These are phyloP conservation scores for Thuja plicata DNA, from an alignment of 83 land plant genomes.

Conservation along the genomic window DNA sequence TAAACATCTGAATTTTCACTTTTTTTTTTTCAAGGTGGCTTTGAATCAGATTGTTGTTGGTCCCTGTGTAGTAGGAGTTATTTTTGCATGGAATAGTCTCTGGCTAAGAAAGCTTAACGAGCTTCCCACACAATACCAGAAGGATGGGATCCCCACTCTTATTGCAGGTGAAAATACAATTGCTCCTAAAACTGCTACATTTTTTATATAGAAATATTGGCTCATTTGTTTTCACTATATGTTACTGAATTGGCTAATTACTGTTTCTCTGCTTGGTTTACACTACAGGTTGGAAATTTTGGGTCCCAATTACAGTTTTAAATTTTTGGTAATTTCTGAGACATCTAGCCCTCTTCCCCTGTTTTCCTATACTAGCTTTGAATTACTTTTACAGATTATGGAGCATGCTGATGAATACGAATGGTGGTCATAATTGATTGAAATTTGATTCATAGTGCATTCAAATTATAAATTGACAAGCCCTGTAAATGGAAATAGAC, in stretches of 20 bases:
- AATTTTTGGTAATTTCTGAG: slow-evolving; percentile 65
- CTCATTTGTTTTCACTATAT: too few relatives aligned
- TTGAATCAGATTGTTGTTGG: slow-evolving; percentile 83
- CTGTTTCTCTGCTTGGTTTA: too few relatives aligned
- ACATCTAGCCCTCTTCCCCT: too few relatives aligned
- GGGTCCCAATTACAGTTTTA: slow-evolving; percentile 79
- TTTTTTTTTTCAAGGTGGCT: slow-evolving; percentile 43
- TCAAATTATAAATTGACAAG: too few relatives aligned
- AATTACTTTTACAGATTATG: too few relatives aligned
- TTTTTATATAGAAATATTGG: background rate
- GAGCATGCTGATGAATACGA: too few relatives aligned
- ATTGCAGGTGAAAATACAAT: slow-evolving; percentile 44
- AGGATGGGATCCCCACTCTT: slow-evolving; percentile 76
- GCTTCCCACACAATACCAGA: slow-evolving; percentile 69
- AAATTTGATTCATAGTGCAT: too few relatives aligned
- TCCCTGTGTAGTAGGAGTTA: slow-evolving; percentile 75
- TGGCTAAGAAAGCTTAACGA: slow-evolving; percentile 74
- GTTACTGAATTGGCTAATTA: too few relatives aligned
- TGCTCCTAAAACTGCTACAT: background rate
- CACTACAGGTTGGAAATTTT: slow-evolving; percentile 81
- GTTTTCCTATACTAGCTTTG: too few relatives aligned
- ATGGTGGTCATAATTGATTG: too few relatives aligned
- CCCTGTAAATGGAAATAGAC: too few relatives aligned
- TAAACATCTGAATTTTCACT: background rate
- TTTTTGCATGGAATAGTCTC: slow-evolving; percentile 91